Evolutionary conservation across 2,329 filamentous ascomycete species (phyloP), one percentile per base, ranked within the genome.

Genomic region (Colletotrichum liaoningense): DNA sequence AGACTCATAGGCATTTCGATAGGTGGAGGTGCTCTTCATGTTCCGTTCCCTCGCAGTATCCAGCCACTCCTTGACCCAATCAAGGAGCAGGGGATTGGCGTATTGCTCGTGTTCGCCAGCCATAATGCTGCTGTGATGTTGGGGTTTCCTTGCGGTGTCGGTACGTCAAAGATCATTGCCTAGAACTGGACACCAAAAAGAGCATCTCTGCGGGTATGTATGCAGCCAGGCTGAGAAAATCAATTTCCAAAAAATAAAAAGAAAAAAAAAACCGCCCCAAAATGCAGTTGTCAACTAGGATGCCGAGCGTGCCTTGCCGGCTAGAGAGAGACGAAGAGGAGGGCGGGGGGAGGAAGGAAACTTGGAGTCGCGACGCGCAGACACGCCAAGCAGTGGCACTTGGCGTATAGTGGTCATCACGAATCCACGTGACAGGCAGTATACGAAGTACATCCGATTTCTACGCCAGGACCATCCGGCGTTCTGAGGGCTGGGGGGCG

Each of bases 61-160:
- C 63, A 93, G 88, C 93, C 92, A 95, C 84, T 95, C 93, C 78
- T 93, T 92, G 63, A 95, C 90, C 91, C 93, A 95, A 75, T 84
- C 84, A 12, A 95, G 86, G 9, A 95, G 87, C 54, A 94, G 86
- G 5, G 93, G 91, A 77, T 97, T 97, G 19, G 91, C 88, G 75
- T 89, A 92, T 33, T 85, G 77, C 26, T 80, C 82, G 35, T 83
- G 78, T 57, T 81, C 80, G 46, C 80, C 80, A 16, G 67, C 42
- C 81, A 83, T 83, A 72, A 60, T 55, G 67, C 71, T 63, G 62
- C 65, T 62, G 71, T 76, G 76, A 54, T 74, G 71, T 49, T 65
- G 52, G 60, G 46, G 38, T 54, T 59, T 77, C 72, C 76, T 78
- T 78, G 22, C 63, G 30, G 57, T 62, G 33, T 35, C 63, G 35